Evolutionary conservation across 225 moss, liverwort and hornwort genomes (phyloP).

Genomic region (Antitrichia curtipendula): DNA sequence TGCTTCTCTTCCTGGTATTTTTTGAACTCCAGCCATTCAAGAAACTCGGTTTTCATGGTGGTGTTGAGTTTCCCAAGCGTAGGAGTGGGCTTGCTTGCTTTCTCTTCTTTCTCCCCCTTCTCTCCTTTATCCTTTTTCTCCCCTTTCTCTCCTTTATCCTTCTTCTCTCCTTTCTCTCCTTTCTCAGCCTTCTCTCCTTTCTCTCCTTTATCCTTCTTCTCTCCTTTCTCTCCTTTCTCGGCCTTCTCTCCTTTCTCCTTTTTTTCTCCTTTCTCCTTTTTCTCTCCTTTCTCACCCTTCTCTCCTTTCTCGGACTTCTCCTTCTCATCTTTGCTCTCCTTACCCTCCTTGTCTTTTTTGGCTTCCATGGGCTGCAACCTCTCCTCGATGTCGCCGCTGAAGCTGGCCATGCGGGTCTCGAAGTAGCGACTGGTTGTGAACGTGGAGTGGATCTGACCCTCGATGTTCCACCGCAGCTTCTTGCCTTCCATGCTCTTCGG

Average conservation of each 20-base stretch:
- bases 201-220: background rate
- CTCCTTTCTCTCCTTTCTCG: background rate
- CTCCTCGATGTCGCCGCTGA: slow-evolving; percentile 36
- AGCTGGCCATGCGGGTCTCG: slow-evolving; percentile 36
- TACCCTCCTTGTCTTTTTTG: slow-evolving; percentile 14
- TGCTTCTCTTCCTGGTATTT: slow-evolving; percentile 15
- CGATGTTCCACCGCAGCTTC: slow-evolving; percentile 25
- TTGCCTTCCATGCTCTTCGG: slow-evolving; percentile 30
- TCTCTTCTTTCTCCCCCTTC: background rate
- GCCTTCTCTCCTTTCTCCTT: background rate
- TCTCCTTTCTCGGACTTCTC: background rate
- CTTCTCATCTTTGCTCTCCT: background rate
- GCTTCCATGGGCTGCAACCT: slow-evolving; percentile 1
- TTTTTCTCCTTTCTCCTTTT: background rate
- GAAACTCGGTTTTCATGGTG: slow-evolving; percentile 15
- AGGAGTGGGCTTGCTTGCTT: background rate
- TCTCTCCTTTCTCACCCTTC: background rate
- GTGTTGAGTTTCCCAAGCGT: slow-evolving; percentile 7
- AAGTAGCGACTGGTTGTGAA: slow-evolving; percentile 32
- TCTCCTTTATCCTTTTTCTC: background rate
- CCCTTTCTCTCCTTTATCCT: background rate
- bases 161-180: background rate
- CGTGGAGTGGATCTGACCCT: slow-evolving; percentile 33
- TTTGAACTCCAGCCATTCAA: slow-evolving; percentile 33
- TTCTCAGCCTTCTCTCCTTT: background rate